Evolutionary conservation across 805 yeast genomes (phyloP), one percentile per base, ranked within the genome.

Genomic region (Saturnispora dispora): DNA sequence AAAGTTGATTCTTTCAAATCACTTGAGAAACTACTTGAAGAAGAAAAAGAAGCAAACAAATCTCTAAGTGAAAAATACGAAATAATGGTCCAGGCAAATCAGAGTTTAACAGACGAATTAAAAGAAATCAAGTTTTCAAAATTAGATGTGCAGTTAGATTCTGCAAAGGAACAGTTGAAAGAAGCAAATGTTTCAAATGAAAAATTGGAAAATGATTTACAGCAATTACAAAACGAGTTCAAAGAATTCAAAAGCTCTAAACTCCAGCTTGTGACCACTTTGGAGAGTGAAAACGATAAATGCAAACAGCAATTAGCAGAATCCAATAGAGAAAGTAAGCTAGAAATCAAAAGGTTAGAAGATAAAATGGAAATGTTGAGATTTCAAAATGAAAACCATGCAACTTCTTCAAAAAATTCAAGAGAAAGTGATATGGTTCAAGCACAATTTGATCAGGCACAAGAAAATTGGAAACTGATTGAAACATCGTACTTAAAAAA

Each of bases 401-500:
- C 44, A 28, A n/a, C 50, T 8, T n/a, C 51, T 8, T 22, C 41
- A 9, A 40, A 28, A 8, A 41, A 28, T 13, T 5, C 15, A 13
- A 37, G 46, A 6, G 51, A 51, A 33, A 55, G 53, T 13, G 81
- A 82, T 56, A 68, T 75, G 15, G 61, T 87, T 20, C 89, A 85
- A 60, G 70, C 78, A 2, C 93, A 89, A 63, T 83, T 86, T 57
- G 76, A 85, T 7, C 75, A 82, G 15, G 85, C 91, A 0, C 83
- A 83, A 52, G 88, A 83, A 55, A 87, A 84, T 63, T 88, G 96
- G 95, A 82, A 84, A 52, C 70, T 81, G 18, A 81, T 88, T 42
- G 97, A 93, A 64, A 76, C 84, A 39, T 72, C 80, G 3, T 71
- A 88, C 53, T 69, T 74, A 54, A 63, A 68, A 8, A 77, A 76